Evolutionary conservation across 306 rosid genomes (phyloP).

Genomic region (Quercus bicolor): DNA sequence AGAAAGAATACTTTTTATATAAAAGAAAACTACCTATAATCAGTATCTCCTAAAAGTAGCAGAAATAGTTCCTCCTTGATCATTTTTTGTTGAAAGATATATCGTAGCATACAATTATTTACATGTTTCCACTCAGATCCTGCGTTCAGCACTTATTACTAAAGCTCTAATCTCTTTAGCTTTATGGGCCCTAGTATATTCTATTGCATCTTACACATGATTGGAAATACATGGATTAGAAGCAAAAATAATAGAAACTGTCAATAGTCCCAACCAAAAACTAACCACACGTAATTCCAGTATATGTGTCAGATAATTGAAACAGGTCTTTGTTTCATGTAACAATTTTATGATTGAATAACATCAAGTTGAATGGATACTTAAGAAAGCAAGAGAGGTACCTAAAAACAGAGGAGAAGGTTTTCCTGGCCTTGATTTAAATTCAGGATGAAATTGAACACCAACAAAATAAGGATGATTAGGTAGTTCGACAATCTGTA

Average conservation of each 20-base stretch:
- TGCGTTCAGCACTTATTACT: background rate
- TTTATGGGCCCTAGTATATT: background rate
- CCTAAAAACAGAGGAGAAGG: constrained; percentile 87
- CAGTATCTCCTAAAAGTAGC: background rate
- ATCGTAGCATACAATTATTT: background rate
- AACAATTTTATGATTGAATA: background rate
- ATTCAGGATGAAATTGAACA: constrained; percentile 93
- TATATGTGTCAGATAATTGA: background rate
- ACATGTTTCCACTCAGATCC: background rate
- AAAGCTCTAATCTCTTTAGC: background rate
- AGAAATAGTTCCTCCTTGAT: background rate
- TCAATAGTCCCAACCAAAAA: background rate
- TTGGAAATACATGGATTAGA: background rate
- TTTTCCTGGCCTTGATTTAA: constrained; percentile 82
- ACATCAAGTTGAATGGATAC: constrained; percentile 3
- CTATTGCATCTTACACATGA: background rate
- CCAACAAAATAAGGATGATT: constrained; percentile 88
- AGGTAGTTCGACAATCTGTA: constrained; percentile 78
- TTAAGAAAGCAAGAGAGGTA: constrained; percentile 23
- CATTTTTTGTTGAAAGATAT: too few species aligned
- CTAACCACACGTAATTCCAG: background rate
- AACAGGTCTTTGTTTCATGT: background rate
- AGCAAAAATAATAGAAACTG: background rate
- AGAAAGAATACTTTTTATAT: background rate
- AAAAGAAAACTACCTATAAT: background rate